Conservation (phyloP, 1,139 yeast genomes). For the Zygosaccharomyces sapae region DNA sequence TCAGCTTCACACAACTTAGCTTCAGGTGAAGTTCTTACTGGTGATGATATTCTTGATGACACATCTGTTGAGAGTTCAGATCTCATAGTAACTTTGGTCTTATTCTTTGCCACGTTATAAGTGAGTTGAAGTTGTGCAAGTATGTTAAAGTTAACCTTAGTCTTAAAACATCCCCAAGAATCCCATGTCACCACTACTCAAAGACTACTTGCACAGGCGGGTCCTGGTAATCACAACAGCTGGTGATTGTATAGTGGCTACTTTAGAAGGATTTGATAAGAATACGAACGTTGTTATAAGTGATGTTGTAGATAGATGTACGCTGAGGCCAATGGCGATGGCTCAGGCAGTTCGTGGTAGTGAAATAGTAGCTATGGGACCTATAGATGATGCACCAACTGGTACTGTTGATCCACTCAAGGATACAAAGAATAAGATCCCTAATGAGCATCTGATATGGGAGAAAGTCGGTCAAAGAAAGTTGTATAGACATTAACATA, state of each 20-base stretch:
- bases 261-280: constrained; percentile 75
- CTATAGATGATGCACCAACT: constrained; percentile 46
- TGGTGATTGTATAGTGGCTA: constrained; percentile 67
- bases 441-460: constrained; percentile 34
- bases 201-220: constrained; percentile 37
- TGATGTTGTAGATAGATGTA: constrained; percentile 52
- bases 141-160: not conserved
- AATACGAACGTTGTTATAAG: constrained; percentile 68
- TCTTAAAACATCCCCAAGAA: not conserved
- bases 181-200: constrained; percentile 32
- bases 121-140: not conserved
- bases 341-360: constrained; percentile 68
- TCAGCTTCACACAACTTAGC: constrained; percentile 30
- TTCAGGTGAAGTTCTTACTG: constrained; percentile 10
- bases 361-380: constrained; percentile 72
- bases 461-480: constrained; percentile 22
- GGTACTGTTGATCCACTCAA: constrained; percentile 24
- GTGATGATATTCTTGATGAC: constrained; percentile 14
- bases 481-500: constrained; percentile 19
- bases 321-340: constrained; percentile 28
- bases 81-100: not conserved
- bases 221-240: constrained; percentile 81
- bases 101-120: not conserved
- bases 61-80: constrained; percentile 13
- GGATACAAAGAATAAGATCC: constrained; percentile 38